Evolutionary conservation across 2,329 filamentous ascomycete genomes (phyloP), one percentile per base, ranked within the genome.

Genomic region (Colletotrichum sp.): DNA sequence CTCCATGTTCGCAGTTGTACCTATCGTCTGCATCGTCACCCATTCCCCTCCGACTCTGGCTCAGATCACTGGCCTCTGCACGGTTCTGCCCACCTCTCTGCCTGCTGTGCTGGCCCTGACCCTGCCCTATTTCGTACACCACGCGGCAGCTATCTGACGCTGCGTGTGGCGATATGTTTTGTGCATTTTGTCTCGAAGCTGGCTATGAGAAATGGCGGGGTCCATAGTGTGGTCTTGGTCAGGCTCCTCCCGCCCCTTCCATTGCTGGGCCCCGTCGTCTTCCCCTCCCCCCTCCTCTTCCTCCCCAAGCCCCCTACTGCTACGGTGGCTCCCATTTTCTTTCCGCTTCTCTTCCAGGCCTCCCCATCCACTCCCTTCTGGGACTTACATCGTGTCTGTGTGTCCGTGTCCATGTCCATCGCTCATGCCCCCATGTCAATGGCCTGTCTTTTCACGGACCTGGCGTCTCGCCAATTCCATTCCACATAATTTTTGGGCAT

Each of bases 401-500:
- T 71, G 68, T 54, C 47, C 47, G 27, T 34, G 16, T 69, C 65
- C 34, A 29, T 33, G 24, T 47, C 61, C 61, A 38, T n/a, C 33
- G n/a, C 59, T 27, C 33, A 38, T 64, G 59, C 59, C 59, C 43
- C 34, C 34, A 63, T 63, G 59, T 61, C 57, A 34, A 61, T 15
- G 33, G 36, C 61, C 33, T 43, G 34, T 36, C 61, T 63, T 18
- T 21, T 27, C 18, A 57, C 68, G 21, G 18, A 54, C n/a, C 24
- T 33, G 47, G 67, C 51, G 24, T 65, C 51, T 66, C 61, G 65
- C 66, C 58, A 59, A 72, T 54, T 33, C 31, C 55, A 71, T 71
- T 71, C 68, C 72, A 54, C 57, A 74, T 63, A 47, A 71, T 73
- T 57, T 63, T 67, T 63, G 38, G 43, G 68, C 66, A 67, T 59